These are phyloP conservation scores for Ophiocordyceps australis DNA, from an alignment of 2,329 filamentous ascomycete genomes.

Conservation along the genomic window DNA sequence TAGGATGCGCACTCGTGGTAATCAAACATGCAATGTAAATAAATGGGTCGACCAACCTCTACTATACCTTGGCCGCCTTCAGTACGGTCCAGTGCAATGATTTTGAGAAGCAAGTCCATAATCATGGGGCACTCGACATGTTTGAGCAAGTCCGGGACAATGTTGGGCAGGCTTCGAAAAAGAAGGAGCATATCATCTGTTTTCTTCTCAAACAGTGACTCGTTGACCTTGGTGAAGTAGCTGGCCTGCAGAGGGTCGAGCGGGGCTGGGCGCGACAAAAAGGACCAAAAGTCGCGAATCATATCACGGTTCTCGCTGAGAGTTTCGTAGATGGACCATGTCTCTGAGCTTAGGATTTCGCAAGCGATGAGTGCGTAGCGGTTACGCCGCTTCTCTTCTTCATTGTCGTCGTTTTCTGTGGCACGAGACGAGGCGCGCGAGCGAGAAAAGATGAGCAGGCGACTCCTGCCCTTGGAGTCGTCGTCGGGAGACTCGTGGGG, in stretches of 20 bases:
- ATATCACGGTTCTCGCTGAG: conserved; percentile 69
- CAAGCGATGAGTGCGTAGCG: conserved; percentile 88
- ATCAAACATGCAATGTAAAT: no score
- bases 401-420: conserved; percentile 39
- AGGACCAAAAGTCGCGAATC: conserved; percentile 77
- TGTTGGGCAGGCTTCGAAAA: conserved; percentile 65
- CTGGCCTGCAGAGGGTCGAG: conserved; percentile 87
- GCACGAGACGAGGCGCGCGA: conserved; percentile 33
- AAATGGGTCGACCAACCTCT: conserved; percentile 48
- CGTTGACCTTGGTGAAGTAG: conserved; percentile 98
- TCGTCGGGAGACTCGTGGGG: conserved; percentile 31
- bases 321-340: conserved; percentile 90
- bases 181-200: conserved; percentile 92
- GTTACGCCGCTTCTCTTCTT: conserved; percentile 76
- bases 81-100: conserved; percentile 85
- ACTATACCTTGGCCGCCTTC: conserved; percentile 86
- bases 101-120: conserved; percentile 93
- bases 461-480: conserved; percentile 25
- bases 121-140: conserved; percentile 97
- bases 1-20: no score
- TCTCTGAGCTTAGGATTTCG: conserved; percentile 86
- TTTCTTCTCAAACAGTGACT: conserved; percentile 94
- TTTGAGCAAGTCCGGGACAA: conserved; percentile 69
- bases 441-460: conserved; percentile 28
- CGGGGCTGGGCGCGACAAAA: conserved; percentile 66